Evolutionary conservation across 257 asterid species (phyloP), one percentile per base, ranked within the genome.

Genomic region (Solanum habrochaites): DNA sequence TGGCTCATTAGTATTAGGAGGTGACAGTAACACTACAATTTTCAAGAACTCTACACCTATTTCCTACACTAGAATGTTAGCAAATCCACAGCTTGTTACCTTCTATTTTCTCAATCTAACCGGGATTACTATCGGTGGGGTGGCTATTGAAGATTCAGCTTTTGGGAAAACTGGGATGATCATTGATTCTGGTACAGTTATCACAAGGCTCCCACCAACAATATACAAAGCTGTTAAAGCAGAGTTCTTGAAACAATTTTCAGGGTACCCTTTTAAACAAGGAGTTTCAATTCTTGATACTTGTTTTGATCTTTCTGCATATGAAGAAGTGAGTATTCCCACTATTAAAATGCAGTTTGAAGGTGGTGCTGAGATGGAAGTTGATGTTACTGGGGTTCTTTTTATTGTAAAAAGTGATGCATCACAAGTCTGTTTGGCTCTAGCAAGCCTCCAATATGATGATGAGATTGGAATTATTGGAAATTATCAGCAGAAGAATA

Each of bases 351-450:
- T 96, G 95, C 87, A 88, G 82, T 95, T 95, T 56, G 98, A 95
- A 31, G 95, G 92, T 1, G 94, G 74, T 62, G 94, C 90, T 8
- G 96, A 93, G 94, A 91, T 93, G 87, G 88, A 64, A 69, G 96
- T 96, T 91, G 97, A 96, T 86, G 96, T 92, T 10, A 70, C 83
- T 11, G 99, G 99, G 81, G 91, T 93, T 75, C 90, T 96, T 83
- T 96, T 94, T 83, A 82, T 92, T 77, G 98, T 89, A 27, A 94
- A 89, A 86, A 85, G 85, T 20, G 98, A 95, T 47, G 98, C 94
- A 3, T 94, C 98, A 69, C 99, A 94, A 91, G 99, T 93, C 89
- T 96, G 99, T 86, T 92, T 96, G 92, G 99, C 98, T 75, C 87
- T 96, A 35, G 95, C 98, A 11, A 95, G 99, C 92, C 98, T 96